Evolutionary conservation across 2,329 filamentous ascomycete species (phyloP), one percentile per base, ranked within the genome.

Genomic region (Dryadomyces sulphureus): DNA sequence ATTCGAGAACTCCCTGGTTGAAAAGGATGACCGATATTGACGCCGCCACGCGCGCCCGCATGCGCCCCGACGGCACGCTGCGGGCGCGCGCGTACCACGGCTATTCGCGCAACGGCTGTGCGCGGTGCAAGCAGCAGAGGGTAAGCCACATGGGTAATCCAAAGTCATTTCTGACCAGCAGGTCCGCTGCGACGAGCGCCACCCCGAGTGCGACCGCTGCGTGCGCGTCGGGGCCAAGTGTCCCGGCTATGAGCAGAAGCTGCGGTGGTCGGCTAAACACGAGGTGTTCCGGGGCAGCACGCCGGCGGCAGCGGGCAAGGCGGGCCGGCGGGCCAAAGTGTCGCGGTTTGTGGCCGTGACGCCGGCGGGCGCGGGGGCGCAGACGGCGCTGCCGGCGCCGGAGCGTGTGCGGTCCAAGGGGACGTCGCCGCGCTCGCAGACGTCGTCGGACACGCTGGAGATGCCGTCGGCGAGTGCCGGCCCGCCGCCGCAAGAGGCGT

Each of bases 191-290:
- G 51, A 54, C 16, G 52, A 54, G 34, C 38, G 42, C 14, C 49
- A 54, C 7, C 52, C 52, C 1, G 48, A 48, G 35, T 70, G 67
- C 51, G 54, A 61, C 27, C 65, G 67, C 47, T 70, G 67, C 54
- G 58, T 59, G 43, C 64, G 62, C 45, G 60, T 63, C 24, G 62
- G 63, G 27, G 57, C 62, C n/a, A 49, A 58, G 22, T 70, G 67
- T 49, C 66, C 67, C 27, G 67, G 66, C 6, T 69, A 68, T 43
- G 62, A 62, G 52, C 65, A 67, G 54, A 63, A 62, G 43, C 53
- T 69, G 39, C 65, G 66, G 43, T 70, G 67, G 67, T 67, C 64
- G 9, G 65, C 63, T 41, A 70, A 69, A 51, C 66, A 69, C 54
- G 66, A 69, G 52, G 60, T 66, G n/a, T 48, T 52, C 19, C 43